phyloP scores from a whole-genome alignment of 139 green algal genomes.

The Zygnema cylindricum region DNA sequence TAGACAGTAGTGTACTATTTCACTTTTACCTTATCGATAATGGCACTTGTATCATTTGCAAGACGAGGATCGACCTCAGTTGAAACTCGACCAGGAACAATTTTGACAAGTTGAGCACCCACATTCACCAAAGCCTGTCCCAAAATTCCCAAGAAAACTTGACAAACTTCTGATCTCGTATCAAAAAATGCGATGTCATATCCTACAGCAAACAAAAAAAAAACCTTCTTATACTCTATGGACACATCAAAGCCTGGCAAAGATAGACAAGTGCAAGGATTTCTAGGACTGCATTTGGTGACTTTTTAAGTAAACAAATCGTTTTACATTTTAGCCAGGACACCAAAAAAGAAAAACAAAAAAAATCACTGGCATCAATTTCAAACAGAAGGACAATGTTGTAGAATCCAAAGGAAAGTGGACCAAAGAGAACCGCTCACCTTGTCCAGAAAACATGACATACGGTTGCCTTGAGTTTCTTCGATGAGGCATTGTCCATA shows the following conservation, averaged over 20 bases:
- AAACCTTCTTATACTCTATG: too few relatives aligned
- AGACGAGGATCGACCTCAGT: conserved; percentile 61
- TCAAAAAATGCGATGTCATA: too few relatives aligned
- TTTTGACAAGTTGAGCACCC: conserved; percentile 22
- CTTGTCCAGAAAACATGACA: conserved; percentile 60
- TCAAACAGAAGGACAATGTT: background rate
- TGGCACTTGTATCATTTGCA: conserved; percentile 56
- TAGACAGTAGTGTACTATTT: too few relatives aligned
- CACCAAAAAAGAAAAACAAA: background rate
- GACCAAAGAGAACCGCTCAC: conserved; percentile 13
- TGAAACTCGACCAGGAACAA: conserved; percentile 56
- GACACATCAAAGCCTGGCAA: too few relatives aligned
- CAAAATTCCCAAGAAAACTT: too few relatives aligned
- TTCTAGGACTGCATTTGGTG: too few relatives aligned
- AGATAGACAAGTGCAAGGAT: too few relatives aligned
- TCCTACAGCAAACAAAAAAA: too few relatives aligned
- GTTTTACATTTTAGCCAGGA: background rate
- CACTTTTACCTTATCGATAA: conserved; percentile 56
- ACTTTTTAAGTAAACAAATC: too few relatives aligned
- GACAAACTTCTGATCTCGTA: too few relatives aligned
- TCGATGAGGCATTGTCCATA: conserved; percentile 53
- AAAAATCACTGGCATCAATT: background rate
- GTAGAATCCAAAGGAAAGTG: background rate
- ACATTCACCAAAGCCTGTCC: conserved; percentile 61
- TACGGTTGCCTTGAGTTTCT: conserved; percentile 30